phyloP scores from a whole-genome alignment of 495 filamentous ascomycete genomes.

The Penicillium chermesinum region DNA sequence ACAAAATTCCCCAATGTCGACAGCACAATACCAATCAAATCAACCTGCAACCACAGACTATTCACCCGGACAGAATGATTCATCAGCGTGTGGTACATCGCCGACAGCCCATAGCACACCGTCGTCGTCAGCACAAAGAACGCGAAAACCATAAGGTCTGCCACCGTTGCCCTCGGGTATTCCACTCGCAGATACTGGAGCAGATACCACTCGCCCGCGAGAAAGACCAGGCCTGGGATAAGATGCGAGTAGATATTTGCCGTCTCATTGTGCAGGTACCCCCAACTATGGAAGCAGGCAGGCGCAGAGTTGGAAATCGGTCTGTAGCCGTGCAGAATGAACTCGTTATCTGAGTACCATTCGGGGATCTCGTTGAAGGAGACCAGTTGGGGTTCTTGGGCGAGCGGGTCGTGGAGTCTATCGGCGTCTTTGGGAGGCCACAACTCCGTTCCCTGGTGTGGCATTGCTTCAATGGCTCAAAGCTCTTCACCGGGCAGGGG shows the following conservation, averaged over 20 bases:
- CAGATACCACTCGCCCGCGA: conserved; percentile 16
- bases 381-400: too few species aligned
- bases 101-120: conserved; percentile 21
- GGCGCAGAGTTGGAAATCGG: conserved; percentile 26
- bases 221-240: conserved; percentile 18
- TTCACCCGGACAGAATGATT: conserved; percentile 23
- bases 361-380: conserved; percentile 23
- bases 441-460: not conserved
- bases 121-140: conserved; percentile 25
- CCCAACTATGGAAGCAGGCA: conserved; percentile 24
- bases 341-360: conserved; percentile 24
- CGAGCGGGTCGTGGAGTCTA: too few species aligned
- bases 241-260: conserved; percentile 34
- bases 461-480: too few species aligned
- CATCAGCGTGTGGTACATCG: conserved; percentile 25
- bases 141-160: conserved; percentile 14
- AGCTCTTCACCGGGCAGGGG: too few species aligned
- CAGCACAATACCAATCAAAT: conserved; percentile 21
- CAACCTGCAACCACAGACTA: conserved; percentile 22
- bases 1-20: conserved; percentile 22
- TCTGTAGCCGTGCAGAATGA: conserved; percentile 27
- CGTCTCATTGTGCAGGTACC: conserved; percentile 33
- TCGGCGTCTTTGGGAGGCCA: too few species aligned
- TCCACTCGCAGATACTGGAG: conserved; percentile 13
- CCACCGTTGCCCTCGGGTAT: not conserved